phyloP scores from a whole-genome alignment of 2,329 filamentous ascomycete species.

The Dothideomycetes sp. region DNA sequence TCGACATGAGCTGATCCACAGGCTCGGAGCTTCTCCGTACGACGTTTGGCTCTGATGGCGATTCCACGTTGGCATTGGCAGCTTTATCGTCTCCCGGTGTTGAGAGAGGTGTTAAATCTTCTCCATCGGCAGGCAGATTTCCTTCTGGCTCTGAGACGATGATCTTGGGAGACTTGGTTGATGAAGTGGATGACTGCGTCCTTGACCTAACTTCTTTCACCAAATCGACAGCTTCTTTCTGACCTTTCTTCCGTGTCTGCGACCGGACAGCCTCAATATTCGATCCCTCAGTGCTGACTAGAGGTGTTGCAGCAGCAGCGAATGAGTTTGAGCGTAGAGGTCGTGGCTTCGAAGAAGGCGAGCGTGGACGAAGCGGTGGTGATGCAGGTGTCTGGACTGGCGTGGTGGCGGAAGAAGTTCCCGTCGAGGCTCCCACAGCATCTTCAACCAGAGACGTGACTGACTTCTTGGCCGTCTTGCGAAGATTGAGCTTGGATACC shows the following conservation, averaged over 20 bases:
- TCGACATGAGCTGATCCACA: not conserved
- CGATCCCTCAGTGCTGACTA: slow-evolving; percentile 57
- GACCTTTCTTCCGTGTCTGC: slow-evolving; percentile 44
- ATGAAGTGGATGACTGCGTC: not conserved
- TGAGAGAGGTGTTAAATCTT: slow-evolving; percentile 1
- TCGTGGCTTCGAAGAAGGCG: slow-evolving; percentile 40
- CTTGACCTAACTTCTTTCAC: slow-evolving; percentile 24
- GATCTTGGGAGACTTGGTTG: slow-evolving; percentile 1
- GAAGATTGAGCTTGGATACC: slow-evolving; percentile 11
- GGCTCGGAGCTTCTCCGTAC: slow-evolving; percentile 3
- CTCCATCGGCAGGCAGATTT: slow-evolving; percentile 1
- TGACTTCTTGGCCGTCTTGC: slow-evolving; percentile 14
- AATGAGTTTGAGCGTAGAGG: slow-evolving; percentile 55
- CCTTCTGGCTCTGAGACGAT: slow-evolving; percentile 1
- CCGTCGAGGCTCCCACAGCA: slow-evolving; percentile 15
- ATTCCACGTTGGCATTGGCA: too few relatives aligned
- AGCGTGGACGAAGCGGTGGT: slow-evolving; percentile 9
- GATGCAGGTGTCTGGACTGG: slow-evolving; percentile 10
- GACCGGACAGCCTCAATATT: slow-evolving; percentile 49
- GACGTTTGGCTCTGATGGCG: not conserved
- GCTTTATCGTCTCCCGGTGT: slow-evolving; percentile 1
- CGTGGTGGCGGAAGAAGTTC: slow-evolving; percentile 1
- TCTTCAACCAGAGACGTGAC: slow-evolving; percentile 22
- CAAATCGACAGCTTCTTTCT: slow-evolving; percentile 45
- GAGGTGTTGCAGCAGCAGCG: slow-evolving; percentile 52